phyloP scores from a whole-genome alignment of 371 early-diverging fungal species.

The Entomophthora muscae region DNA sequence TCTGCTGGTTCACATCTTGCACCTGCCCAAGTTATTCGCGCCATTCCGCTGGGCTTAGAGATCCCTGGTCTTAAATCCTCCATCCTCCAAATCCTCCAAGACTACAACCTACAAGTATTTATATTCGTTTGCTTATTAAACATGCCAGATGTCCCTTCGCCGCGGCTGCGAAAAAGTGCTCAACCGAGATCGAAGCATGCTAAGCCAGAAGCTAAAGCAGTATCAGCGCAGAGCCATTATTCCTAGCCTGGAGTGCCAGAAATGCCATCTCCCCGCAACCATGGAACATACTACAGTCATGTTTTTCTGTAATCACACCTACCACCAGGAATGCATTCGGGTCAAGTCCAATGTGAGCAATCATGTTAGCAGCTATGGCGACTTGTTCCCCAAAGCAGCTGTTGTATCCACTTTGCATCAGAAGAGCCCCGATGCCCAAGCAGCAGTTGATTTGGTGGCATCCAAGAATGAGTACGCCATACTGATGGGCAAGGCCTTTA shows the following conservation, averaged over 20 bases:
- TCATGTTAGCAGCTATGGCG: neutral
- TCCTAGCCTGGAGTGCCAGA: conserved; percentile 23
- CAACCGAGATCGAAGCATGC: conserved; percentile 58
- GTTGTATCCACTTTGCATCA: neutral
- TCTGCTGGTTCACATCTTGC: conserved; percentile 71
- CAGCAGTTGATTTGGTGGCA: neutral
- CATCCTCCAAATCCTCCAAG: conserved; percentile 68
- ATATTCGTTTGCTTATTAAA: neutral
- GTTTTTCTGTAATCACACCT: conserved; percentile 61
- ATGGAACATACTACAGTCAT: conserved; percentile 30
- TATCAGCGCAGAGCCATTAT: conserved; percentile 47
- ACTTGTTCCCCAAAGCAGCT: neutral
- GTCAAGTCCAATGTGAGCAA: too few species aligned
- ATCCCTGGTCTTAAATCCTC: conserved; percentile 68
- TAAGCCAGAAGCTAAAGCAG: conserved; percentile 50
- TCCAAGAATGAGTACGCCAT: neutral
- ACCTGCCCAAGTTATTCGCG: conserved; percentile 54
- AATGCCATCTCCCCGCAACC: conserved; percentile 10
- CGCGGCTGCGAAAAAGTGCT: conserved; percentile 77
- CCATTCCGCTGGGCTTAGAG: conserved; percentile 56
- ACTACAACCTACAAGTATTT: conserved; percentile 82
- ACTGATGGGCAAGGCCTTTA: too few species aligned
- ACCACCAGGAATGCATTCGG: conserved; percentile 48
- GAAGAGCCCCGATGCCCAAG: neutral
- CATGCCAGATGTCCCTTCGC: conserved; percentile 28